A percentile compares a stretch with the other conserved stretches of the same genome.
These are phyloP conservation scores for Xylariaceae sp. DNA, from an alignment of 2,329 filamentous ascomycete species.

Conservation along the genomic window DNA sequence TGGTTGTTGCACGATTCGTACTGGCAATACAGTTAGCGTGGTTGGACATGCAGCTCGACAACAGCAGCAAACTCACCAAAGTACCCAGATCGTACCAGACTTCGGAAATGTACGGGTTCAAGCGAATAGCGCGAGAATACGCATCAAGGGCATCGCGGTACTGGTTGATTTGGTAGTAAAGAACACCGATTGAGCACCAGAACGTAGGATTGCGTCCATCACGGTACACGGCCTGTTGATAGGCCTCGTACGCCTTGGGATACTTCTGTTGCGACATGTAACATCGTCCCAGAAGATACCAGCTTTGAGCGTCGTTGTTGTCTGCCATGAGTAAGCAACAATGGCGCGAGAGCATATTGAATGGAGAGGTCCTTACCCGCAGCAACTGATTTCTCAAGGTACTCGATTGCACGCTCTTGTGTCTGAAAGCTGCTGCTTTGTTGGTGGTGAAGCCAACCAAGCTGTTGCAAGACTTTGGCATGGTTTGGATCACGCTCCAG, in stretches of 20 bases:
- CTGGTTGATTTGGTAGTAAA: conserved; percentile 99
- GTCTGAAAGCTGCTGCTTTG: conserved; percentile 86
- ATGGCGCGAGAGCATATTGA: conserved; percentile 5
- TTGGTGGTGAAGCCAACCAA: conserved; percentile 96
- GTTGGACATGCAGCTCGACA: background rate
- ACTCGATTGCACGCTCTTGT: conserved; percentile 95
- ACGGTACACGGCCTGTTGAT: conserved; percentile 96
- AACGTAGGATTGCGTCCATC: conserved; percentile 97
- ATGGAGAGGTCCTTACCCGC: conserved; percentile 58
- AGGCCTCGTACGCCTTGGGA: conserved; percentile 95
- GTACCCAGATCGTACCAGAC: conserved; percentile 99
- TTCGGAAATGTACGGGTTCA: conserved; percentile 97
- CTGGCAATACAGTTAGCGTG: conserved; percentile 42
- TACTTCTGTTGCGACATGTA: conserved; percentile 99
- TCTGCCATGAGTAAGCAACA: conserved; percentile 50
- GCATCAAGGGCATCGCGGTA: conserved; percentile 97
- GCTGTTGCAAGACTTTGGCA: conserved; percentile 94
- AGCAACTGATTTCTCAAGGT: conserved; percentile 90
- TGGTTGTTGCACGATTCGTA: conserved; percentile 99
- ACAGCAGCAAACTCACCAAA: conserved; percentile 57
- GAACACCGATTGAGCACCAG: conserved; percentile 98
- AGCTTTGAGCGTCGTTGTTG: conserved; percentile 92
- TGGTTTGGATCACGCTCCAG: conserved; percentile 93
- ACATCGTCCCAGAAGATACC: conserved; percentile 94
- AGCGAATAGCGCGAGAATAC: conserved; percentile 89